Evolutionary conservation across 805 yeast species (phyloP).

Genomic region (Brettanomyces nanus): DNA sequence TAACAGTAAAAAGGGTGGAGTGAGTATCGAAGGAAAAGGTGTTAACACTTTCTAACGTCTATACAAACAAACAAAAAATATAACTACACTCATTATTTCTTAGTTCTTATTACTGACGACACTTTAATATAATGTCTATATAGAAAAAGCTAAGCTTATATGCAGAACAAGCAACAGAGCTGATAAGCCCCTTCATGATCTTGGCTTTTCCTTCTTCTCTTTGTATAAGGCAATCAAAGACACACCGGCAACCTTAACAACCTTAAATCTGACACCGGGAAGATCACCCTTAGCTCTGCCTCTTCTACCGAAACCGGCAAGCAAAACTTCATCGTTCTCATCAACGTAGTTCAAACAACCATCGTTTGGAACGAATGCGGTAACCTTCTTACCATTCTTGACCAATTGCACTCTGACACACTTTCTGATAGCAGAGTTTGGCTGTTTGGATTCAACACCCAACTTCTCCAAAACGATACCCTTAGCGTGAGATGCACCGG

Average conservation of each 20-base stretch:
- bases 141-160: neutral
- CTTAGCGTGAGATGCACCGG: constrained; percentile 99
- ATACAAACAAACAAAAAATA: neutral
- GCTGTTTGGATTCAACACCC: constrained; percentile 99
- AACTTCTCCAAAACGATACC: constrained; percentile 99
- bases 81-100: neutral
- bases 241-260: constrained; percentile 99
- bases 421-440: constrained; percentile 99
- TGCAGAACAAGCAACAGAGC: neutral
- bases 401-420: constrained; percentile 99
- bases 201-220: constrained; percentile 99
- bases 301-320: constrained; percentile 99
- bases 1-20: constrained; percentile 47
- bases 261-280: constrained; percentile 99
- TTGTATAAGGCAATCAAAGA: constrained; percentile 99
- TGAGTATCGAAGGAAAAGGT: constrained; percentile 70
- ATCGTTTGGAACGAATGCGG: constrained; percentile 99
- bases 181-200: constrained; percentile 80
- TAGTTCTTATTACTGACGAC: neutral
- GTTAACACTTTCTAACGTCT: constrained; percentile 2
- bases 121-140: constrained; percentile 1
- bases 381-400: constrained; percentile 99
- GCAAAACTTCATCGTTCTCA: constrained; percentile 98
- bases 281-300: constrained; percentile 99
- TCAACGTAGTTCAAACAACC: constrained; percentile 99